Conservation (phyloP, 116 monocot species). For the Cymodocea nodosa region DNA sequence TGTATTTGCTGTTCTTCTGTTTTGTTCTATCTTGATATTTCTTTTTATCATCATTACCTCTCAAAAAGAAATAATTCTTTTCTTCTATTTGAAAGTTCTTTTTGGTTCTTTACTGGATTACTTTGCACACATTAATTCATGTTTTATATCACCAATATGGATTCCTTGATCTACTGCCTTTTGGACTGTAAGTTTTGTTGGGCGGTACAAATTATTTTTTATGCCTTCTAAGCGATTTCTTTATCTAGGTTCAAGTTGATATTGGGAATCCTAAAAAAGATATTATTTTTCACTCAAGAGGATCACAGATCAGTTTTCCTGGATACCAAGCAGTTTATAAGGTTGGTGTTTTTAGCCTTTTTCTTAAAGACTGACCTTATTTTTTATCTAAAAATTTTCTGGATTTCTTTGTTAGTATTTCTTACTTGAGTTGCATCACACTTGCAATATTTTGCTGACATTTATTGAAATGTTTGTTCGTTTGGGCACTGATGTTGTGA, state of each 20-base stretch:
- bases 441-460: neutral
- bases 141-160: too few species aligned
- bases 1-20: too few species aligned
- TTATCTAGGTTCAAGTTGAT: constrained; percentile 77
- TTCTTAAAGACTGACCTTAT: neutral
- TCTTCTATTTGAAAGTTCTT: too few species aligned
- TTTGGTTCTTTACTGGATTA: too few species aligned
- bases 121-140: too few species aligned
- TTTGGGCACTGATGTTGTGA: neutral
- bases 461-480: neutral
- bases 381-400: neutral
- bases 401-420: neutral
- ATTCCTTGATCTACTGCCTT: too few species aligned
- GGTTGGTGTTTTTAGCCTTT: constrained; percentile 20
- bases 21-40: too few species aligned
- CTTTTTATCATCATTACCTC: too few species aligned
- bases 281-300: constrained; percentile 46
- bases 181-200: too few species aligned
- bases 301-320: constrained; percentile 45
- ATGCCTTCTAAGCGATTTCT: neutral
- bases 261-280: constrained; percentile 44
- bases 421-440: neutral
- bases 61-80: too few species aligned
- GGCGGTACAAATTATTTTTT: too few species aligned
- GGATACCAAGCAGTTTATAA: constrained; percentile 74